Conservation (phyloP, 768 basidiomycete species). For the Termitomyces heimii region DNA sequence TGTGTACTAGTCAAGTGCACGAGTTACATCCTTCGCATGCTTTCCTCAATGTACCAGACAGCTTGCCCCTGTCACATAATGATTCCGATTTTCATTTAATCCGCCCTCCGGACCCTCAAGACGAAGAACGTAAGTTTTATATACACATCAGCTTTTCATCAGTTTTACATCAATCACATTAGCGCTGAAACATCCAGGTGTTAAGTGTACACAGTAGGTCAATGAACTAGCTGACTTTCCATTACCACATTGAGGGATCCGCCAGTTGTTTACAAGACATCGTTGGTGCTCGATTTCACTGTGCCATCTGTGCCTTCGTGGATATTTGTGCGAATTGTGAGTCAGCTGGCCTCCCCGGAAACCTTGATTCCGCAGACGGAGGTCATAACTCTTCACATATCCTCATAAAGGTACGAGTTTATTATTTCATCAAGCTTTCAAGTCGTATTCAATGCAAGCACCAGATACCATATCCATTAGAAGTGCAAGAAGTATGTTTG, state of each 20-base stretch:
- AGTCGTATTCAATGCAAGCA: background rate
- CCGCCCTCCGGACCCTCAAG: constrained; percentile 33
- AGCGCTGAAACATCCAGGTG: constrained; percentile 77
- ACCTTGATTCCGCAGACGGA: constrained; percentile 68
- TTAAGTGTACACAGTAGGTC: constrained; percentile 83
- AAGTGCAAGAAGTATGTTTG: constrained; percentile 53
- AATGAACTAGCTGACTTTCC: background rate
- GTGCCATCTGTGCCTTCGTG: constrained; percentile 79
- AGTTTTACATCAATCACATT: background rate
- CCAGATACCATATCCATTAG: constrained; percentile 87
- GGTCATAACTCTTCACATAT: constrained; percentile 86
- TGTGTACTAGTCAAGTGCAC: constrained; percentile 65
- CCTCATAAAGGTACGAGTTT: constrained; percentile 75
- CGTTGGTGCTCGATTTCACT: constrained; percentile 89
- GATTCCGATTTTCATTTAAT: constrained; percentile 31
- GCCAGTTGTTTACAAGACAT: constrained; percentile 83
- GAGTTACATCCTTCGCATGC: constrained; percentile 88
- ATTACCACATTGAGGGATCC: background rate
- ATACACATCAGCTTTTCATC: background rate
- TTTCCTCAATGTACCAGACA: constrained; percentile 78
- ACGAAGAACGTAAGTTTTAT: constrained; percentile 53
- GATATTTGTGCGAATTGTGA: constrained; percentile 89
- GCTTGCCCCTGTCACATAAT: constrained; percentile 31
- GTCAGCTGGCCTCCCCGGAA: constrained; percentile 79
- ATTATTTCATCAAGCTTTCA: background rate